Evolutionary conservation across 176 grass and related monocot species (phyloP), one percentile per base, ranked within the genome.

Genomic region (Eragrostis nindensis): DNA sequence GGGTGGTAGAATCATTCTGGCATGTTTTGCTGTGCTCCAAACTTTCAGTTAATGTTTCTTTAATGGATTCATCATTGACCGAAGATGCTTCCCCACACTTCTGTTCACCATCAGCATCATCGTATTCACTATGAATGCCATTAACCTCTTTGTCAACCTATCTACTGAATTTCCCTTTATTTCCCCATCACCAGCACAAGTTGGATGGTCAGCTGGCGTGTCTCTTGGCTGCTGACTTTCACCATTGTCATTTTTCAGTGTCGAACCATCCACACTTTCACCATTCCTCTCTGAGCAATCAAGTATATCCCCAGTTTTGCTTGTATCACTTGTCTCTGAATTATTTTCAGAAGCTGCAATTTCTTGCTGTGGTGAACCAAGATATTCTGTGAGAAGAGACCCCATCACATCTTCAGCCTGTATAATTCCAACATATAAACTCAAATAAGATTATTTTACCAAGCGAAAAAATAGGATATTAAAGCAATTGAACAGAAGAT

Each of bases 401-500:
- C 86, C 90, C 52, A 88, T 86, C 66, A 99, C 92, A 87, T 99
- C 88, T 78, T 99, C 96, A 0, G 96, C 96, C 92, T 97, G 77
- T 84, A 61, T 70, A 86, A 36, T 77, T 55, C 48, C 50, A 89
- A 61, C 15, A 80, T 62, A 66, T 40, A 68, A 81, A 59, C 70
- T 83, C 64, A 82, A 78, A 57, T 79, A 60, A 83, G 56, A 72
- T 38, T 81, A 66, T 52, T 77, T 49, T 48, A 38, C 14, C 55
- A 52, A 77, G 38, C 27, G 45, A 7, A 75, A 55, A 40, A 1
- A 52, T 75, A 80, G 16, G 63, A 6, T 30, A 3, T 57, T 30
- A 78, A 44, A 73, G 9, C 17, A 67, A 60, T 15, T 40, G 19
- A 86, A 49, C 22, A 52, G 24, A 50, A 48, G 15, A 50, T 52